Conservation (phyloP, 2,329 filamentous ascomycete genomes). For the Colletotrichum tofieldiae region DNA sequence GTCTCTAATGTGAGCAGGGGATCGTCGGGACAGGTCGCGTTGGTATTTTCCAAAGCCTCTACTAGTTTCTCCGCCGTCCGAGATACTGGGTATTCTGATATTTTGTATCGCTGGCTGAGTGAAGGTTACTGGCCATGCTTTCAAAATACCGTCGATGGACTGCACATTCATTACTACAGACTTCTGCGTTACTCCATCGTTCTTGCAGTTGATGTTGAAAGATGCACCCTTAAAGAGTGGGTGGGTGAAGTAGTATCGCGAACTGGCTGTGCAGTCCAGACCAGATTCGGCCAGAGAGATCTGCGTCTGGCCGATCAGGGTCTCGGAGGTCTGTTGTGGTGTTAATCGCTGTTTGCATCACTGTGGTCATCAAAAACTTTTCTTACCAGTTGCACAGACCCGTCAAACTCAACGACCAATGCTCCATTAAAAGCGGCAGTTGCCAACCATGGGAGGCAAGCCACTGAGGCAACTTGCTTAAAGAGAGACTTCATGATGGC, state of each 20-base stretch:
- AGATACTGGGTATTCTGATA: neutral
- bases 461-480: constrained; percentile 7
- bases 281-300: constrained; percentile 9
- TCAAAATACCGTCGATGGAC: constrained; percentile 16
- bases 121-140: constrained; percentile 25
- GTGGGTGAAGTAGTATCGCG: constrained; percentile 20
- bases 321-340: neutral
- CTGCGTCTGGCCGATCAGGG: neutral
- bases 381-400: constrained; percentile 8
- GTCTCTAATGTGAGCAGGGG: constrained; percentile 1
- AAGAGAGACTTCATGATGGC: constrained; percentile 28
- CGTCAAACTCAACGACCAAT: constrained; percentile 29
- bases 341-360: neutral
- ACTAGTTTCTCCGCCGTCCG: neutral
- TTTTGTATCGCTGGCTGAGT: neutral
- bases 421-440: constrained; percentile 10
- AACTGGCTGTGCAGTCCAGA: constrained; percentile 14
- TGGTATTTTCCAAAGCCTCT: neutral
- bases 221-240: constrained; percentile 23
- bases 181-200: constrained; percentile 1
- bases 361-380: no score
- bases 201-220: constrained; percentile 15
- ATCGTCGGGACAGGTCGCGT: neutral
- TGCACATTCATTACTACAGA: constrained; percentile 1
- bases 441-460: constrained; percentile 19